Percentiles rank a stretch among this genome's conserved stretches.
phyloP scores from a whole-genome alignment of 371 early-diverging fungal species.

The Circinella umbellata region DNA sequence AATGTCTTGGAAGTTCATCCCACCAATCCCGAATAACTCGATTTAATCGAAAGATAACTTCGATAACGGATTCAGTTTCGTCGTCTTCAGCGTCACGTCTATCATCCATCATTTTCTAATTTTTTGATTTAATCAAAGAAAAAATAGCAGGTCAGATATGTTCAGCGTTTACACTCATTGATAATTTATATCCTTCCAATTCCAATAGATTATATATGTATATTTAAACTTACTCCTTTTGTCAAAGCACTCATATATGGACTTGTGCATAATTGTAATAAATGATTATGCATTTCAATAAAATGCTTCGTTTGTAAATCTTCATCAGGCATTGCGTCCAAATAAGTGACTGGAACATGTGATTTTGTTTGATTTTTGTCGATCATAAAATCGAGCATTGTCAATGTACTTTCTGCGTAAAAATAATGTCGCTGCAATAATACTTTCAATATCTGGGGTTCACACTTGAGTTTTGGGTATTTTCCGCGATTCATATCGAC shows the following conservation, averaged over 20 bases:
- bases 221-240: neutral
- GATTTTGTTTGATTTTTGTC: neutral
- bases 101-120: neutral
- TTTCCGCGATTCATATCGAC: neutral
- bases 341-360: neutral
- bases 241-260: constrained; percentile 1
- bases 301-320: neutral
- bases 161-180: too few relatives aligned
- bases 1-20: neutral
- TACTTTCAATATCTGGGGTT: neutral
- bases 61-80: neutral
- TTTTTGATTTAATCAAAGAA: neutral
- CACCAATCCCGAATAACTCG: neutral
- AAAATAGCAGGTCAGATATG: neutral
- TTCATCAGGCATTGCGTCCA: neutral
- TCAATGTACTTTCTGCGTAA: constrained; percentile 4
- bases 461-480: neutral
- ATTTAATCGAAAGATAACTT: neutral
- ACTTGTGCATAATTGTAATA: neutral
- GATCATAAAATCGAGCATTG: neutral
- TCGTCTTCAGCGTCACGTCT: neutral
- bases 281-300: neutral
- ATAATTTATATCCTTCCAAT: too few relatives aligned
- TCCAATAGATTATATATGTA: neutral
- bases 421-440: neutral